Base-by-base conservation (phyloP, 139 green algal species). In the Micractinium conductrix region DNA sequence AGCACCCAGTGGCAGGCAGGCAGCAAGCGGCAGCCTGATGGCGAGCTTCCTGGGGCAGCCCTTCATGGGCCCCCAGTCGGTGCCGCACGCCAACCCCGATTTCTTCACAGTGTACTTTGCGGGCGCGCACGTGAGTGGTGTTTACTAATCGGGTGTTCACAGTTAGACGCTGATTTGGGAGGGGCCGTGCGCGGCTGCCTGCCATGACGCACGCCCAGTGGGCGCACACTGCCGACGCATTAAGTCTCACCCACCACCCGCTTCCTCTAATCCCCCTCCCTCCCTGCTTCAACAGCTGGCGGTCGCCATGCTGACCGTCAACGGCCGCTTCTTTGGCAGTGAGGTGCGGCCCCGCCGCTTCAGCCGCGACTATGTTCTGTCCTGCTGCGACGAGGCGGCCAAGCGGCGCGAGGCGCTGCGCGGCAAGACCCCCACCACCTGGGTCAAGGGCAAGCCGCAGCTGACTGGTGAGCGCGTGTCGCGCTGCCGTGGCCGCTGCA, bases 61-160 rank as follows among this genome's bases (percentile, higher is more conserved):
- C 19, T 97, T 93, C 74, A 95, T 92, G 80, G 94, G 94, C 0
- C 93, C 93, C 26, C 74, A 84, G 22, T 87, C 68, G 14, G 94
- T 97, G 45, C 92, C 92, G 2, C 94, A 97, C 79, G 92, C 89
- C 6, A 87, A 80, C 28, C 91, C 87, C 26, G 93, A 96, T 21
- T 94, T 96, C 53, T 97, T 97, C 73, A 94, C 90, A 2, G 91
- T 93, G 6, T 96, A 95, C 80, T 96, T 96, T 83, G 68, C 94
- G 19, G 94, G 91, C 19, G 89, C 89, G 9, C 94, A 97, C 71
- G 93, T 96, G 78, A 86, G 91, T 33, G 9, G n/a, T n/a, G n/a
- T n/a, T n/a, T n/a, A n/a, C n/a, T n/a, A n/a, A n/a, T n/a, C n/a
- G n/a, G n/a, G n/a, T n/a, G n/a, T n/a, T n/a, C n/a, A n/a, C n/a